A percentile compares a stretch with the other conserved stretches of the same genome.
These are phyloP conservation scores for Rhodotorula paludigena DNA, from an alignment of 768 basidiomycete species.

Conservation along the genomic window DNA sequence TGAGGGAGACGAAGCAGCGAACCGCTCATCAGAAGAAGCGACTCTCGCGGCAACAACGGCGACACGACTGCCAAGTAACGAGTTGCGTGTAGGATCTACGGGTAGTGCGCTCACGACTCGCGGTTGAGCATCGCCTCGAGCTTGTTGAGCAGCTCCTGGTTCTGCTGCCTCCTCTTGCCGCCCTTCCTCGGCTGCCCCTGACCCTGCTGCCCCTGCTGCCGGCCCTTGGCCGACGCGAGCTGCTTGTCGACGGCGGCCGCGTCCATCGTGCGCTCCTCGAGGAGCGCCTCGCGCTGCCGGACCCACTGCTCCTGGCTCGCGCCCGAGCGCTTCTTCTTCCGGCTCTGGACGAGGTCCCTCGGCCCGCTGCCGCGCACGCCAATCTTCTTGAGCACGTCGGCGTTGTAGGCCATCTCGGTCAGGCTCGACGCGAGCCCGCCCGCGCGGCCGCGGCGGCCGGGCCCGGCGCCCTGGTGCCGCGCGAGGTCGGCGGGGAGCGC, in stretches of 20 bases:
- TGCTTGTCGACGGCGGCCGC: background rate
- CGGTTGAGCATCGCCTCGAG: background rate
- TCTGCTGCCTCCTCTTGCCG: background rate
- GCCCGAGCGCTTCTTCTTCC: constrained; percentile 1
- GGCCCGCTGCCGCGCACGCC: constrained; percentile 1
- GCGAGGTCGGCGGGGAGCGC: constrained; percentile 5
- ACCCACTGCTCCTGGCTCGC: constrained; percentile 14
- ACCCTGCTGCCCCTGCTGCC: background rate
- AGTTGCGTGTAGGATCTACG: no score
- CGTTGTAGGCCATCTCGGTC: background rate
- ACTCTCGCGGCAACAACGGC: no score
- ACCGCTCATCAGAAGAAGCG: no score
- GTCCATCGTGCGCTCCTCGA: background rate
- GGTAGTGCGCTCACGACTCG: background rate
- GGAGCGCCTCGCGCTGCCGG: background rate
- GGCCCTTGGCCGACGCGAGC: background rate
- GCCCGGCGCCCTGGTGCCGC: background rate
- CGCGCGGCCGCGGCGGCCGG: background rate
- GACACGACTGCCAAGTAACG: no score
- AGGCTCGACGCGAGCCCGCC: background rate
- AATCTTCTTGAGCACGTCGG: background rate
- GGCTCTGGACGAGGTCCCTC: background rate
- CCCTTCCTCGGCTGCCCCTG: background rate
- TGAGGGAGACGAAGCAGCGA: no score
- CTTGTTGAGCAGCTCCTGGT: background rate